Conservation (phyloP, 441 rosid genomes). For the Omphalea diandra region DNA sequence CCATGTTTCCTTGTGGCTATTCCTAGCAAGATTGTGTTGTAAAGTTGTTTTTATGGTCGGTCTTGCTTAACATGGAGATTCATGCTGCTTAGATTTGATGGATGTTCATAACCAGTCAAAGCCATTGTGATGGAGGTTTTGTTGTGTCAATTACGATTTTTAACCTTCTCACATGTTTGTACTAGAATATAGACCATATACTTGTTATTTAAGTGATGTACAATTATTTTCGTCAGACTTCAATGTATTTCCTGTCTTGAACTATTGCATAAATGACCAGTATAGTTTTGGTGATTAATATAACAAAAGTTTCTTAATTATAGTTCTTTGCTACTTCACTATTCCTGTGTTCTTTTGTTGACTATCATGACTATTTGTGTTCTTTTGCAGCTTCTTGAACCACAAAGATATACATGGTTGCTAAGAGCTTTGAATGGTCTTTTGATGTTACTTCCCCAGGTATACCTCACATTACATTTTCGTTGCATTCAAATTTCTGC, state of each 20-base stretch:
- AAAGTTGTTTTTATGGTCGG: background rate
- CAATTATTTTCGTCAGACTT: background rate
- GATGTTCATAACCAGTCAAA: background rate
- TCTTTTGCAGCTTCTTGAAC: conserved; percentile 85
- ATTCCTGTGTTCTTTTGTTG: conserved; percentile 9
- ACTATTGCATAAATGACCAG: background rate
- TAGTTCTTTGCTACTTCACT: background rate
- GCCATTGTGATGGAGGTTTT: background rate
- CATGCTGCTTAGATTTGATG: background rate
- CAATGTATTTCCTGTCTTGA: background rate
- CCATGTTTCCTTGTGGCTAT: background rate
- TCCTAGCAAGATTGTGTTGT: conserved; percentile 6
- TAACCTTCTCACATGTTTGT: background rate
- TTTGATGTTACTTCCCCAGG: conserved; percentile 99
- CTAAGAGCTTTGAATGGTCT: conserved; percentile 94
- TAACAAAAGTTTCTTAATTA: background rate
- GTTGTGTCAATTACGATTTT: background rate
- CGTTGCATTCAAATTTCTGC: background rate
- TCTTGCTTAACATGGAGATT: background rate
- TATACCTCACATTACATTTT: conserved; percentile 20
- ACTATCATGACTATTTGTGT: conserved; percentile 21
- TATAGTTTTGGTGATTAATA: background rate
- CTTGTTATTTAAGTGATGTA: background rate
- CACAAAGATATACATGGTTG: conserved; percentile 86
- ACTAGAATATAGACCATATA: background rate